Evolutionary conservation across 768 basidiomycete species (phyloP).

Genomic region (Suillus subalutaceus): DNA sequence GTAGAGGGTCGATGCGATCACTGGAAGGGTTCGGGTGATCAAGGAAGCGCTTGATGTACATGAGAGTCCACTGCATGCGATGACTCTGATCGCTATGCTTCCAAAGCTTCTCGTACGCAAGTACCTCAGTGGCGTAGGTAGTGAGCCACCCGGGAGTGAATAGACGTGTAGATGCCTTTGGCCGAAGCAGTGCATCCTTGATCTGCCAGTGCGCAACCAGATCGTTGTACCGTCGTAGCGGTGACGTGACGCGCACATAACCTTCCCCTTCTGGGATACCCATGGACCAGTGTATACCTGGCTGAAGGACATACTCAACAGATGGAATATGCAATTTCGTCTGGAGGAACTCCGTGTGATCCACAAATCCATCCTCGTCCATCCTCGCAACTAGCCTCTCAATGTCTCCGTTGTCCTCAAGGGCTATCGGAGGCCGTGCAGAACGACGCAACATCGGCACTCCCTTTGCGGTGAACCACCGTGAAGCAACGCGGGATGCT

Average conservation of each 20-base stretch:
- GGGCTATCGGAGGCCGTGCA: slow-evolving; percentile 34
- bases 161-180: slow-evolving; percentile 35
- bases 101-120: slow-evolving; percentile 37
- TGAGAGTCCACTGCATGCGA: slow-evolving; percentile 42
- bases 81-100: slow-evolving; percentile 37
- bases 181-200: slow-evolving; percentile 66
- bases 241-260: slow-evolving; percentile 84
- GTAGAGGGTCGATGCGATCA: slow-evolving; percentile 31
- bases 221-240: slow-evolving; percentile 84
- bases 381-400: slow-evolving; percentile 54
- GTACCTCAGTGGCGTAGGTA: slow-evolving; percentile 42
- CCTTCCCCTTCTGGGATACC: slow-evolving; percentile 76
- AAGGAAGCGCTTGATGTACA: slow-evolving; percentile 43
- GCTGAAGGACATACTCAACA: slow-evolving; percentile 51
- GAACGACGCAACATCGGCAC: slow-evolving; percentile 69
- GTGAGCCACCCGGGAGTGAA: slow-evolving; percentile 53
- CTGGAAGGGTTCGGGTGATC: slow-evolving; percentile 24
- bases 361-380: slow-evolving; percentile 46
- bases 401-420: slow-evolving; percentile 35
- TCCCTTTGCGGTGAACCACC: slow-evolving; percentile 60
- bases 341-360: slow-evolving; percentile 37
- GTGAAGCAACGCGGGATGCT: slow-evolving; percentile 75
- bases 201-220: slow-evolving; percentile 92
- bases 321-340: slow-evolving; percentile 36
- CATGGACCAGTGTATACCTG: slow-evolving; percentile 66